Base-by-base conservation (phyloP, 2,329 filamentous ascomycete species). In the Ascochyta lentis region DNA sequence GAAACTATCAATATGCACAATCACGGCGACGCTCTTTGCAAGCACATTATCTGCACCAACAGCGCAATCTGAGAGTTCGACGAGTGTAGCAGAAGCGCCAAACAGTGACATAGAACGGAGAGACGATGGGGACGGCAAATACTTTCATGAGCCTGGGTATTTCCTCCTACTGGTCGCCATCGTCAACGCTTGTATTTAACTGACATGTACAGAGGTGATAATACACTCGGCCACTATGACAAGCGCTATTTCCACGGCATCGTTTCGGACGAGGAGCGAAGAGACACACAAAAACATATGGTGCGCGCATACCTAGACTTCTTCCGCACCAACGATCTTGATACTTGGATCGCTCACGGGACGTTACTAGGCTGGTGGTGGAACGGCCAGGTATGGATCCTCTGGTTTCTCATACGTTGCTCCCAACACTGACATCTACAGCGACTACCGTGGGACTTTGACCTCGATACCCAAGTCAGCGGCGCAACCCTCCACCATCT, bases 291-390 rank as follows among this genome's bases (percentile, higher is more conserved):
- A 52, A 82, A 82, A 45, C 83, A 90, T 72, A 85, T 95, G 63
- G 84, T 92, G 61, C 85, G 87, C 59, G 87, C 89, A 47, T 95
- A 95, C 76, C 82, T 95, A 40, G 80, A 81, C 41, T 86, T 85
- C 52, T 89, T 90, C 73, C 78, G 80, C 40, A 79, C 83, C 16
- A 80, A 88, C 49, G 84, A 85, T 6, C 77, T 92, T 59, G 90
- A 94, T 76, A 94, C 91, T 0, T 95, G 91, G 91, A 86, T 96
- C 56, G 91, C 91, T 35, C 91, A 96, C 74, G 91, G 91, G 44
- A 92, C 91, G 4, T 78, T 95, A 45, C 79, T 96, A 22, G 91
- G 91, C 12, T 96, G 91, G 91, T 95, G 90, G 89, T 96, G 91
- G 91, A 94, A 92, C 71, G 80, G 80, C 52, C 80, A 80, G 76